These are phyloP conservation scores for Penicillium palitans DNA, from an alignment of 2,329 filamentous ascomycete species.

Conservation along the genomic window DNA sequence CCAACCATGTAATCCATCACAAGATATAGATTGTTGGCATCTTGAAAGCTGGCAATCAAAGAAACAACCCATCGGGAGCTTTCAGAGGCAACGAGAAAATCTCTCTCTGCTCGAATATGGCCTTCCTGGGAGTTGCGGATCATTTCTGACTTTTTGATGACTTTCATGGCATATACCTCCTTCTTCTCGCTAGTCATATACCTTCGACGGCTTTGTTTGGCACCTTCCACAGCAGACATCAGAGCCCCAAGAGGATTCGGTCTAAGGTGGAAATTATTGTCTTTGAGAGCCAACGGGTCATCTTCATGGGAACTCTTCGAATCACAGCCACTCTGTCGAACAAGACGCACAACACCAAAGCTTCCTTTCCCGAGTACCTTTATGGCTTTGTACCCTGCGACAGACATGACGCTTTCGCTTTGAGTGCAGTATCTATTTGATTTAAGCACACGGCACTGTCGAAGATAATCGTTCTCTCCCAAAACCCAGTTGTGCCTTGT, in stretches of 20 bases:
- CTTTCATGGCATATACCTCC: conserved; percentile 91
- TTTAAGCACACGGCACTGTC: conserved; percentile 70
- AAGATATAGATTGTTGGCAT: conserved; percentile 78
- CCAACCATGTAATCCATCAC: conserved; percentile 99
- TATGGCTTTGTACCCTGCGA: conserved; percentile 73
- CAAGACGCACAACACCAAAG: conserved; percentile 87
- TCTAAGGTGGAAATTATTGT: neutral
- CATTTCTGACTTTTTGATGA: conserved; percentile 93
- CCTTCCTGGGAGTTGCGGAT: conserved; percentile 87
- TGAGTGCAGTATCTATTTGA: conserved; percentile 52
- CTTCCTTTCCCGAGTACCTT: conserved; percentile 88
- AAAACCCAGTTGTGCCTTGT: conserved; percentile 61
- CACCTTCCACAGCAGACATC: conserved; percentile 20
- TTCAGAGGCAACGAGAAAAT: conserved; percentile 86
- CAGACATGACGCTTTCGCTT: conserved; percentile 52
- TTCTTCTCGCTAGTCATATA: conserved; percentile 41
- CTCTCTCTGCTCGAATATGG: conserved; percentile 84
- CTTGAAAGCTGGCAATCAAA: conserved; percentile 85
- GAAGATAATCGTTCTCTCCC: conserved; percentile 72
- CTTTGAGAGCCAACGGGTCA: conserved; percentile 1
- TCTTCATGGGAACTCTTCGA: conserved; percentile 12
- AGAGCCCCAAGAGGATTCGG: conserved; percentile 10
- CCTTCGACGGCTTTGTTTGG: conserved; percentile 30
- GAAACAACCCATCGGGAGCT: conserved; percentile 90
- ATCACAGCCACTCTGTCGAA: conserved; percentile 56